Percentiles rank a stretch among this genome's conserved stretches.
These are phyloP conservation scores for Dissophora ornata DNA, from an alignment of 192 early-diverging fungal species.

Conservation along the genomic window DNA sequence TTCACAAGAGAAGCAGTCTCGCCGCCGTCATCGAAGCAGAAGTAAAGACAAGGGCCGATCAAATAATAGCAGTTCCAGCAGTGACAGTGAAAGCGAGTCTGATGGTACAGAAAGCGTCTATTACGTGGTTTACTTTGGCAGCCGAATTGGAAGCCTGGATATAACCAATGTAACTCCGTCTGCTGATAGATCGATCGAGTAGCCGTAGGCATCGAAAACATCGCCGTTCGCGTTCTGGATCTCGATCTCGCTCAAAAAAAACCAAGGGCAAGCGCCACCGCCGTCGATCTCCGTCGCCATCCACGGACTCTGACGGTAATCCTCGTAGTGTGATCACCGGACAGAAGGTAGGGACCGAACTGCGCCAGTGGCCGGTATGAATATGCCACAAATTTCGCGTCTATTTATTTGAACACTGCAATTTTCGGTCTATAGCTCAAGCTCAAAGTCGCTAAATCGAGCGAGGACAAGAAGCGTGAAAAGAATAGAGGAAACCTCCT, in stretches of 20 bases:
- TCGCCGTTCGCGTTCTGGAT: conserved; percentile 7
- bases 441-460: conserved; percentile 40
- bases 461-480: conserved; percentile 49
- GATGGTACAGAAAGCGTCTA: neutral
- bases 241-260: conserved; percentile 32
- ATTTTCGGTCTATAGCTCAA: conserved; percentile 30
- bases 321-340: conserved; percentile 41
- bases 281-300: conserved; percentile 26
- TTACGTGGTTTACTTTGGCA: neutral
- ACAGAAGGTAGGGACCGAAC: conserved; percentile 20
- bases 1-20: neutral
- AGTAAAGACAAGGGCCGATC: conserved; percentile 27
- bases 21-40: conserved; percentile 21
- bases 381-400: no score
- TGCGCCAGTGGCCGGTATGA: no score
- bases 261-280: conserved; percentile 41
- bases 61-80: neutral
- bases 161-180: no score
- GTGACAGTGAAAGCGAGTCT: conserved; percentile 6
- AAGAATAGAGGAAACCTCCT: conserved; percentile 48
- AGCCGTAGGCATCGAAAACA: conserved; percentile 27
- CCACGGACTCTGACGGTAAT: conserved; percentile 38
- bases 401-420: neutral
- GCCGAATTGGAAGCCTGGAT: no score
- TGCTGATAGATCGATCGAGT: conserved; percentile 24